These are phyloP conservation scores for Albatrellus sp. DNA, from an alignment of 1,284 basidiomycete species.

Conservation along the genomic window DNA sequence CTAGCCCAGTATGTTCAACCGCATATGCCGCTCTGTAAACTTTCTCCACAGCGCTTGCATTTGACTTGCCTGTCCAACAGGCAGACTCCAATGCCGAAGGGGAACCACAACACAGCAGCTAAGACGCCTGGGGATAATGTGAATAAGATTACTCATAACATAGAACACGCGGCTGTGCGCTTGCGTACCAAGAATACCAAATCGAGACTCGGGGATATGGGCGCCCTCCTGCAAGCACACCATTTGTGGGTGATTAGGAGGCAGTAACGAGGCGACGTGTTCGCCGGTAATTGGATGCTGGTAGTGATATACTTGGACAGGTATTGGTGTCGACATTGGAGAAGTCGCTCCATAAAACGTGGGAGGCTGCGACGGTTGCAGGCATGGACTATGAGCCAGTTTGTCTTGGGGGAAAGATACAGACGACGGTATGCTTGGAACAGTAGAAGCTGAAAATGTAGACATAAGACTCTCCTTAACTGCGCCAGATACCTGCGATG, in stretches of 20 bases:
- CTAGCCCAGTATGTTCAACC: slow-evolving; percentile 3
- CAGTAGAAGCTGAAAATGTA: neutral
- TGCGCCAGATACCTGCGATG: neutral
- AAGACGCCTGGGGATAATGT: slow-evolving; percentile 40
- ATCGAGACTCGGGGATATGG: slow-evolving; percentile 49
- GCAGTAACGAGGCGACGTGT: slow-evolving; percentile 37
- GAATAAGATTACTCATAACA: neutral
- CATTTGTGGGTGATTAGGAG: slow-evolving; percentile 72
- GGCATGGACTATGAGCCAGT: slow-evolving; percentile 3
- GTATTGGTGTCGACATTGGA: neutral
- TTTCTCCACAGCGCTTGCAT: slow-evolving; percentile 43
- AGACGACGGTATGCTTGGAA: neutral
- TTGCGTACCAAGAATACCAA: slow-evolving; percentile 54
- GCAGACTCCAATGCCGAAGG: slow-evolving; percentile 62
- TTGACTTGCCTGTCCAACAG: slow-evolving; percentile 56
- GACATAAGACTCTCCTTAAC: neutral
- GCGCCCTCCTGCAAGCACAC: slow-evolving; percentile 61
- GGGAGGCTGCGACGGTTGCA: neutral
- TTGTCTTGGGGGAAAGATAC: slow-evolving; percentile 5
- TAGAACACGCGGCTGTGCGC: neutral
- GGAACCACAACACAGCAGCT: slow-evolving; percentile 74
- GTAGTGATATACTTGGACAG: slow-evolving; percentile 25
- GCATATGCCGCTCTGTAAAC: slow-evolving; percentile 9
- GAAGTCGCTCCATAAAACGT: slow-evolving; percentile 6
- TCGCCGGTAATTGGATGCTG: slow-evolving; percentile 35